Evolutionary conservation across 768 basidiomycete genomes (phyloP).

Genomic region (Suillus subalutaceus): DNA sequence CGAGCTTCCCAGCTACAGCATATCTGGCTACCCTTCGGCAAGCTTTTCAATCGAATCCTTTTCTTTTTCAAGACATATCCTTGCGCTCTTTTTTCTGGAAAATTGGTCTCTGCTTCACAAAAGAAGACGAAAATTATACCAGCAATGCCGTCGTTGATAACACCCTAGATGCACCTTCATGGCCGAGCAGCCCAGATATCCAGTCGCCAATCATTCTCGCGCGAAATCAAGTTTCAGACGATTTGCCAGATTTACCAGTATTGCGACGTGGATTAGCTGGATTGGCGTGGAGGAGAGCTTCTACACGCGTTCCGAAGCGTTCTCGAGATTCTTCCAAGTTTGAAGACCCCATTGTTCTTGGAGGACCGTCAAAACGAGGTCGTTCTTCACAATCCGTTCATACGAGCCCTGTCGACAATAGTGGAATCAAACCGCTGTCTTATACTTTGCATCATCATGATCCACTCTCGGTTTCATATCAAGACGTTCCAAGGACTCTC

Average conservation of each 20-base stretch:
- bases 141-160: neutral
- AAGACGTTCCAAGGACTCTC: neutral
- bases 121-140: neutral
- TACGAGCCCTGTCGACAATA: neutral
- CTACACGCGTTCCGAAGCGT: neutral
- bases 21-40: conserved; percentile 51
- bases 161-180: neutral
- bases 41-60: conserved; percentile 24
- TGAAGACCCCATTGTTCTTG: neutral
- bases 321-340: neutral
- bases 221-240: conserved; percentile 17
- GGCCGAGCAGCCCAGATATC: conserved; percentile 7
- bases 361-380: neutral
- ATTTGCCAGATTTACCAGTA: neutral
- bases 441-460: neutral
- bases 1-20: conserved; percentile 46
- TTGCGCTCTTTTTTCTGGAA: conserved; percentile 13
- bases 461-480: neutral
- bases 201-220: conserved; percentile 1
- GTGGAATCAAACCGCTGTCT: neutral
- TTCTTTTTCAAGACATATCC: conserved; percentile 11
- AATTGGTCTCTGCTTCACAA: neutral
- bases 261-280: neutral
- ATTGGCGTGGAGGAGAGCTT: conserved; percentile 4
- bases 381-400: conserved; percentile 7